Evolutionary conservation across 2,329 filamentous ascomycete genomes (phyloP).

Genomic region (Penicillium paneum): DNA sequence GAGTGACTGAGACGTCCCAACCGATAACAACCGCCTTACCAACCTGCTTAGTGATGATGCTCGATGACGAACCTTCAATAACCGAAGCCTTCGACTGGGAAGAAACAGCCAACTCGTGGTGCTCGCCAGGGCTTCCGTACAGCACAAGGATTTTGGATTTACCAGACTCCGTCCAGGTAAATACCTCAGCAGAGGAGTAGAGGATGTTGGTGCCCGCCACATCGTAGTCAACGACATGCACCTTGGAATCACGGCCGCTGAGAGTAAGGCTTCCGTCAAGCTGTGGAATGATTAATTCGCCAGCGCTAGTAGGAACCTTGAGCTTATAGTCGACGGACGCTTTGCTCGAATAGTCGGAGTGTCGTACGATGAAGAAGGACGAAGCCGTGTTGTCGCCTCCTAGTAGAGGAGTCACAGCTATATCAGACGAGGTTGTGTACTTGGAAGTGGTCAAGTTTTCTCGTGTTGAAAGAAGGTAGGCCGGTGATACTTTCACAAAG

Average conservation of each 20-base stretch:
- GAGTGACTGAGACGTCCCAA: constrained; percentile 56
- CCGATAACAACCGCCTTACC: constrained; percentile 37
- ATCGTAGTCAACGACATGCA: constrained; percentile 44
- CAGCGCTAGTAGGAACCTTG: constrained; percentile 49
- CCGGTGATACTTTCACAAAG: constrained; percentile 69
- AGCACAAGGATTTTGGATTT: constrained; percentile 50
- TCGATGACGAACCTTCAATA: constrained; percentile 33
- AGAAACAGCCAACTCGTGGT: constrained; percentile 42
- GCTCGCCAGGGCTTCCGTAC: constrained; percentile 41
- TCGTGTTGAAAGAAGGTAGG: constrained; percentile 61
- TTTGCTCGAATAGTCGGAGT: constrained; percentile 61
- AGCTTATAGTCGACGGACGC: constrained; percentile 61
- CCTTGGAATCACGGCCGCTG: constrained; percentile 45
- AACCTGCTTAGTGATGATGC: constrained; percentile 30
- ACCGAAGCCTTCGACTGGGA: constrained; percentile 26
- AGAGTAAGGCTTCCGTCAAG: constrained; percentile 39
- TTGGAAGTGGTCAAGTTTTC: constrained; percentile 41
- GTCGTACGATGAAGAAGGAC: constrained; percentile 62
- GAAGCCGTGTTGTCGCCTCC: constrained; percentile 48
- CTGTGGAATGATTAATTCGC: constrained; percentile 41
- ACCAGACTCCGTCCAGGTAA: constrained; percentile 57
- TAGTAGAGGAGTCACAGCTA: constrained; percentile 60
- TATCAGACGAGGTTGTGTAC: constrained; percentile 54
- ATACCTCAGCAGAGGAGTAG: constrained; percentile 46
- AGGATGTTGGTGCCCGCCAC: constrained; percentile 40